Conservation (phyloP, 2,329 filamentous ascomycete species). For the Fusarium subglutinans region DNA sequence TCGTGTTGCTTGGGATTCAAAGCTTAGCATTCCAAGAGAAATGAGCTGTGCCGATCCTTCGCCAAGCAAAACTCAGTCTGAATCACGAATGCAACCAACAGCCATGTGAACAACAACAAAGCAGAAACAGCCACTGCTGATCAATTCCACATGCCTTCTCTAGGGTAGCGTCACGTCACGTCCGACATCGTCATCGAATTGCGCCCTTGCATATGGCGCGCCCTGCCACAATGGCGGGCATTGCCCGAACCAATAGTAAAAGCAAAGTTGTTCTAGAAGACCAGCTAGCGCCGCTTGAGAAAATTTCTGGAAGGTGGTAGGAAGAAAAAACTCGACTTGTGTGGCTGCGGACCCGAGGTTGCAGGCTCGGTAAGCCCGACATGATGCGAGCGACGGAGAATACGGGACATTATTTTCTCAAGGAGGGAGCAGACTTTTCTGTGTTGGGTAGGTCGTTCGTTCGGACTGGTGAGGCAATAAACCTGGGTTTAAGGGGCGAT, state of each 20-base stretch:
- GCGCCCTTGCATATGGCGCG: slow-evolving; percentile 5
- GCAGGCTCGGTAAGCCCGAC: slow-evolving; percentile 24
- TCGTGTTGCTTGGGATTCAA: neutral
- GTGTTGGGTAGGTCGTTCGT: slow-evolving; percentile 14
- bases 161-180: neutral
- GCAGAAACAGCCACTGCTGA: neutral
- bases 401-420: neutral
- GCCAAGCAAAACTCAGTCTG: neutral
- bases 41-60: neutral
- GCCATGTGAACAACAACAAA: neutral
- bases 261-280: slow-evolving; percentile 14
- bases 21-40: neutral
- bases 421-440: neutral
- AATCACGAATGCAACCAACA: neutral
- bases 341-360: slow-evolving; percentile 21
- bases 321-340: neutral
- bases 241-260: neutral
- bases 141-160: neutral
- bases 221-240: neutral
- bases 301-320: slow-evolving; percentile 1
- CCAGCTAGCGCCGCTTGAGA: slow-evolving; percentile 2
- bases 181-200: neutral
- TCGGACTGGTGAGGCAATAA: neutral
- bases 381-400: slow-evolving; percentile 16
- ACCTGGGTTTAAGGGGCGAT: slow-evolving; percentile 15